These are phyloP conservation scores for Tetrapisispora iriomotensis DNA, from an alignment of 805 yeast species.

Conservation along the genomic window DNA sequence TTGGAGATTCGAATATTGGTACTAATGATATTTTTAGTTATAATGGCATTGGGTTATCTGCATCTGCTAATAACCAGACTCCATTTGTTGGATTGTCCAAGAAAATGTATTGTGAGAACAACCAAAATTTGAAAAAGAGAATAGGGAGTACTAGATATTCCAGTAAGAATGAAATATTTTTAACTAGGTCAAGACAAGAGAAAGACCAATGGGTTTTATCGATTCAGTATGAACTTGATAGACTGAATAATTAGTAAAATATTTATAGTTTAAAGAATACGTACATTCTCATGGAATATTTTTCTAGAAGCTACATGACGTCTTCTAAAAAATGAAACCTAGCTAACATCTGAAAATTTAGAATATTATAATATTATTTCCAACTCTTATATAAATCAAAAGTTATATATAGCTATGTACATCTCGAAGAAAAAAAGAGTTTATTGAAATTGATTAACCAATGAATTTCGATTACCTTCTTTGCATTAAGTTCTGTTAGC, in stretches of 20 bases:
- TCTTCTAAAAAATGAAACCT: neutral
- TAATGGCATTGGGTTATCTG: neutral
- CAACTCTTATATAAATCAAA: neutral
- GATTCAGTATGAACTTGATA: conserved; percentile 30
- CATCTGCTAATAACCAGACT: neutral
- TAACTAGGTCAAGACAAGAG: conserved; percentile 75
- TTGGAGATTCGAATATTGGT: conserved; percentile 51
- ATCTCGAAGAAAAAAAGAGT: neutral
- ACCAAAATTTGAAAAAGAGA: neutral
- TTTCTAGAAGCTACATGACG: neutral
- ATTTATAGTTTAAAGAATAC: neutral
- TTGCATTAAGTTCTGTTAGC: conserved; percentile 11
- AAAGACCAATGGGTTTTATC: conserved; percentile 69
- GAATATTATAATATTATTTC: conserved; percentile 2
- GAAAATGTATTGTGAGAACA: conserved; percentile 3
- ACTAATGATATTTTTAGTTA: conserved; percentile 10
- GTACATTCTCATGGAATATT: neutral
- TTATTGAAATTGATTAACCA: neutral
- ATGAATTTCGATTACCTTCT: neutral
- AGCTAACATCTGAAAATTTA: neutral
- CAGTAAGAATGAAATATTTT: conserved; percentile 42
- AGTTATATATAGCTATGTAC: neutral
- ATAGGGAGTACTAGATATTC: neutral
- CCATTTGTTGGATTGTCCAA: conserved; percentile 1
- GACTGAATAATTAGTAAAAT: conserved; percentile 11